Evolutionary conservation across 805 yeast species (phyloP), one percentile per base, ranked within the genome.

Genomic region (Hyphopichia homilentoma): DNA sequence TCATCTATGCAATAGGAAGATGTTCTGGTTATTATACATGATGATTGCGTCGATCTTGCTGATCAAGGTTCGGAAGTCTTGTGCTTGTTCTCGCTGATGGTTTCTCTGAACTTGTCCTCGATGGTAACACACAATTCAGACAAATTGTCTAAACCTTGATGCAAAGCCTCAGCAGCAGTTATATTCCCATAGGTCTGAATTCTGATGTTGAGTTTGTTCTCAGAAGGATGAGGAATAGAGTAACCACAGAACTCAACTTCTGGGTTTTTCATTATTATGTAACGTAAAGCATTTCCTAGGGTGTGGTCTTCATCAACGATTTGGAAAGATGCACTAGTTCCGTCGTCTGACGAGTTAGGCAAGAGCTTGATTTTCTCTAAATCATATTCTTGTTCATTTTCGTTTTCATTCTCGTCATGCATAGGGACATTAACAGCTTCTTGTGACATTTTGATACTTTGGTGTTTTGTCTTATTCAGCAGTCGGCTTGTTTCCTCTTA

Each of bases 221-320:
- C 98, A 21, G 96, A 85, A 13, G 98, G 98, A 61, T 93, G 98
- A 7, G 98, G 98, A 45, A 93, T 93, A 27, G 97, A 87, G 65
- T 93, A 93, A 35, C 98, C 98, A 55, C 97, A 90, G 59, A 93
- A 93, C 55, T 93, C 98, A 16, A 93, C 98, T 44, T 88, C 95
- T 23, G 97, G 96, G 48, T 93, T 93, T 65, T 90, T 89, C 95
- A 93, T 88, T 48, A 93, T 87, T 56, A 90, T 79, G 61, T 88
- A 89, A 57, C 97, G 79, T 33, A 93, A 73, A 5, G 97, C 84
- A 52, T 93, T 93, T 16, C 98, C 98, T 31, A 93, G 64, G 1
- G 98, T 93, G 57, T 93, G 98, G 61, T 93, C 98, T 60, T 93
- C 98, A 46, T 88, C 93, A 20, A 77, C 57, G 40, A 93, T 82